Evolutionary conservation across 768 basidiomycete genomes (phyloP), one percentile per base, ranked within the genome.

Genomic region (Suillus lakei): DNA sequence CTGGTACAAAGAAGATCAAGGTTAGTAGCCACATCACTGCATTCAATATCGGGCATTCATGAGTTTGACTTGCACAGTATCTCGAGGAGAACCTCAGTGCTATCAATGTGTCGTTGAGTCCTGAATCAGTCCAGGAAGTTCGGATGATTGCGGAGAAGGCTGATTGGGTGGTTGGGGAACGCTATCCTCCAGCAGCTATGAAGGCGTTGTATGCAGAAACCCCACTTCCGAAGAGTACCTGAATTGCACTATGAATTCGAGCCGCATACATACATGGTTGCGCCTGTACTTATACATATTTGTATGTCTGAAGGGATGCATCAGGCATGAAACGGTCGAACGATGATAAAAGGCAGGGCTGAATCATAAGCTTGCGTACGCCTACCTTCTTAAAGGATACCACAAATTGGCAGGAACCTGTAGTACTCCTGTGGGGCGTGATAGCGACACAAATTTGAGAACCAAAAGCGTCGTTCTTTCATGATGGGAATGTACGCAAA

Each of bases 41-140:
- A 8, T 28, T 28, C 10, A 59, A 18, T 6, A 12, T 41, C 26
- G 38, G 55, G 6, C 3, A 21, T 38, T 61, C 32, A 53, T 12
- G 10, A 2, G 4, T 58, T 76, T 26, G 7, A 48, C 30, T 21
- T 16, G n/a, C 41, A 13, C 60, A 81, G 82, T 80, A 81, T 54
- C 76, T 86, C 8, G 70, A 81, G 26, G 85, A 86, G 66, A 86
- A 86, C 56, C 30, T 82, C 26, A 77, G 60, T 0, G 79, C 82
- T 3, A 69, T 72, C 2, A 66, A 71, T 8, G 63, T 85, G 6
- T 70, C 66, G 9, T 77, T 85, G n/a, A 70, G 68, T 13, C 56
- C 72, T 0, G 78, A 83, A 30, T 81, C 81, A 2, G 69, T 84
- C 10, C 68, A 72, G 23, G 75, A 76, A 55, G 72, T 85, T 1